A percentile compares a stretch with the other conserved stretches of the same genome.
These are phyloP conservation scores for Ramalina intermedia DNA, from an alignment of 495 filamentous ascomycete genomes.

Conservation along the genomic window DNA sequence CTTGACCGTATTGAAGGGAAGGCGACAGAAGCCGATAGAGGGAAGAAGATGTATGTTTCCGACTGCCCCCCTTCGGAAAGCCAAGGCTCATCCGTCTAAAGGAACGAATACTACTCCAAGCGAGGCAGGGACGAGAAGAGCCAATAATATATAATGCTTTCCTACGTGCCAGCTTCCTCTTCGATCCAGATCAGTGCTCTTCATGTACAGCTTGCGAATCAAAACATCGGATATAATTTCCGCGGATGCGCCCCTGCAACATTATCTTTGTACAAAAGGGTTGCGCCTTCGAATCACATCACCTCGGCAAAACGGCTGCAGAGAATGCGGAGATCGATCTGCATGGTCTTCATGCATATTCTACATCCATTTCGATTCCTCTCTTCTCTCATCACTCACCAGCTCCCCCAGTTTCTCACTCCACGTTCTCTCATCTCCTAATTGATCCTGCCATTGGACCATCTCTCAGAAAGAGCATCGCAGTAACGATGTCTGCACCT, in stretches of 20 bases:
- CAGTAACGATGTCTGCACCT: constrained; percentile 13
- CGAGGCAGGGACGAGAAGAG: constrained; percentile 13
- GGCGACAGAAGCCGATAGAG: constrained; percentile 15
- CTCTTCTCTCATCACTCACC: not conserved
- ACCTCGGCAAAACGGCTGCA: not conserved
- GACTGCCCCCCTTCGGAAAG: not conserved
- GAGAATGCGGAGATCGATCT: not conserved
- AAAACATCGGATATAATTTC: no score
- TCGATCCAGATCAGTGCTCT: no score
- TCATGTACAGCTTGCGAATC: no score
- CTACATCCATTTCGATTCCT: no score
- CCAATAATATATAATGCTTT: not conserved
- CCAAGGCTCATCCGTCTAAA: not conserved
- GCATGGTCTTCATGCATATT: no score
- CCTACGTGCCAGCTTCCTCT: no score
- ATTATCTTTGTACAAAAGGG: no score
- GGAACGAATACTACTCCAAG: constrained; percentile 17
- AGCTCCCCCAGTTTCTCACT: not conserved
- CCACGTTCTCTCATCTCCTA: no score
- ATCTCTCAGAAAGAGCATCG: no score
- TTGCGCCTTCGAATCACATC: not conserved
- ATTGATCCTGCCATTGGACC: no score
- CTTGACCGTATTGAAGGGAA: constrained; percentile 25
- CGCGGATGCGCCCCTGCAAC: no score
- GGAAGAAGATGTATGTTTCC: constrained; percentile 15